phyloP scores from a whole-genome alignment of 2,329 filamentous ascomycete species.

The Ophiocordyceps camponoti-leonardi region DNA sequence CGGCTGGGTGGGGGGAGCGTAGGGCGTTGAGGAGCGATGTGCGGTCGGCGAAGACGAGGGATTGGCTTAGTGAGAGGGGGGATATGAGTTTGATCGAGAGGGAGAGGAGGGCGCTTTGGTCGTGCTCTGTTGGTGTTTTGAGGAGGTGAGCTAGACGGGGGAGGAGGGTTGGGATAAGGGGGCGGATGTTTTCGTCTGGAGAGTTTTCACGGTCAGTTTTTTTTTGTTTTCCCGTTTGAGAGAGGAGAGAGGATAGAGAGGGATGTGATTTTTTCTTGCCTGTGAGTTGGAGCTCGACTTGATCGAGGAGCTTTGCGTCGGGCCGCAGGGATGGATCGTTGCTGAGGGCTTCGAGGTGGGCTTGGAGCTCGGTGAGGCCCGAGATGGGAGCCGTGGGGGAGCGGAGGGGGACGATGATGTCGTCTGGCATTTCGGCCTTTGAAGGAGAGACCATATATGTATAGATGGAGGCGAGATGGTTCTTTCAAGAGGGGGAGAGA shows the following conservation, averaged over 20 bases:
- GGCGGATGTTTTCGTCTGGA: constrained; percentile 31
- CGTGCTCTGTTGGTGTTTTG: constrained; percentile 26
- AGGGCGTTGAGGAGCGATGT: constrained; percentile 34
- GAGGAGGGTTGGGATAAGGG: constrained; percentile 34
- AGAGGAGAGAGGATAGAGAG: background rate
- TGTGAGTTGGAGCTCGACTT: constrained; percentile 40
- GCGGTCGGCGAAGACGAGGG: constrained; percentile 32
- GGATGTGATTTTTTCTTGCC: constrained; percentile 15
- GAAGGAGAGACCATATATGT: no score
- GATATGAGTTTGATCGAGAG: constrained; percentile 38
- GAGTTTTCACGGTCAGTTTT: background rate
- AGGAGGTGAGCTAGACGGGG: constrained; percentile 36
- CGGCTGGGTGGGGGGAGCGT: constrained; percentile 33
- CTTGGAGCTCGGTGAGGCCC: constrained; percentile 34
- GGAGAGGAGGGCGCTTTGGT: constrained; percentile 32
- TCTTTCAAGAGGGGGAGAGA: no score
- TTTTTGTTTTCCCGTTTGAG: background rate
- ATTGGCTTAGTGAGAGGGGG: constrained; percentile 32
- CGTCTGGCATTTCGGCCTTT: constrained; percentile 11
- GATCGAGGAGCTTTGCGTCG: constrained; percentile 35
- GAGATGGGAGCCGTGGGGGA: constrained; percentile 27
- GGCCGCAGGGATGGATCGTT: constrained; percentile 23
- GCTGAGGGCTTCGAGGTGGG: constrained; percentile 33
- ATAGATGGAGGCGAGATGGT: no score
- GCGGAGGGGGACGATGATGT: constrained; percentile 17